Evolutionary conservation across 73 alveolate species (phyloP).

Genomic region (Halteria grandinella): DNA sequence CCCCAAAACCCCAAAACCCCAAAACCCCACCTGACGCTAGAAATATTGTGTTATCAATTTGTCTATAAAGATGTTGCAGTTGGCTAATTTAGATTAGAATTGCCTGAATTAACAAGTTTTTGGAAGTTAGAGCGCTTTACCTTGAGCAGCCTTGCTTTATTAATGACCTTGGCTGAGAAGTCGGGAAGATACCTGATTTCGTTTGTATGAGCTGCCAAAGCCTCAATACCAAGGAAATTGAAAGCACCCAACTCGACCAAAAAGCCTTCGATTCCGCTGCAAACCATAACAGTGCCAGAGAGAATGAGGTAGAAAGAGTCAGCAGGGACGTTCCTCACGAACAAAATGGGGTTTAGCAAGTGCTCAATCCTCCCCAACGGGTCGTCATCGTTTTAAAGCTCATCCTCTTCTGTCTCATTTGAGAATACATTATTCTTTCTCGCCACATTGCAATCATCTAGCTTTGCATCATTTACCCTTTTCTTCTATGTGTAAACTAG

Average conservation of each 20-base stretch:
- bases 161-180: slow-evolving; percentile 51
- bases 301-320: slow-evolving; percentile 39
- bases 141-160: slow-evolving; percentile 17
- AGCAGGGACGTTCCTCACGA: slow-evolving; percentile 33
- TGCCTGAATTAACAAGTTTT: no score
- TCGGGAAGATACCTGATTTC: slow-evolving; percentile 39
- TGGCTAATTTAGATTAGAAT: no score
- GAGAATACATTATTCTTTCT: neutral
- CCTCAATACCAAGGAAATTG: slow-evolving; percentile 16
- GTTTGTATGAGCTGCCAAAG: neutral
- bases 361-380: neutral
- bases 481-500: neutral
- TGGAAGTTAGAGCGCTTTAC: neutral
- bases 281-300: slow-evolving; percentile 30
- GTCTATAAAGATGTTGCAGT: no score
- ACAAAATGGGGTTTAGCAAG: slow-evolving; percentile 2
- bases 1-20: no score
- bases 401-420: neutral
- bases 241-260: slow-evolving; percentile 31
- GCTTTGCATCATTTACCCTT: neutral
- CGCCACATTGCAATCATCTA: slow-evolving; percentile 1
- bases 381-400: neutral
- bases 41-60: no score
- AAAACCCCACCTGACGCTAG: no score
- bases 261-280: slow-evolving; percentile 64